These are phyloP conservation scores for Suhomyces sp. DNA, from an alignment of 805 yeast species.

Conservation along the genomic window DNA sequence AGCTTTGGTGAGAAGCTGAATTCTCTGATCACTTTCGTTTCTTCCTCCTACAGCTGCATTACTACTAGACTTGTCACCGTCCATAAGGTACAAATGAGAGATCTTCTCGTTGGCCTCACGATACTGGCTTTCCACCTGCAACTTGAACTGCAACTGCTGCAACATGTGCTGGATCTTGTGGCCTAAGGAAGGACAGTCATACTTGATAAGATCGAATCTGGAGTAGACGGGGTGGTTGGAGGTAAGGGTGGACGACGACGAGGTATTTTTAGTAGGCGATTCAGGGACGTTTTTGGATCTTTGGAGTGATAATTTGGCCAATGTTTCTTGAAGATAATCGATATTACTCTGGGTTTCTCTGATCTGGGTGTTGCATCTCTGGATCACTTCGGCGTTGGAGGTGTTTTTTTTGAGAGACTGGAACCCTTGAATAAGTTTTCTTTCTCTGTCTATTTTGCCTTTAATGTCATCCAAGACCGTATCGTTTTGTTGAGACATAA, in stretches of 20 bases:
- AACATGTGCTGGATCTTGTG: conserved; percentile 94
- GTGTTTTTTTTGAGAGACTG: conserved; percentile 76
- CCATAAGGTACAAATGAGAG: conserved; percentile 78
- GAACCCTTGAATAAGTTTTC: conserved; percentile 84
- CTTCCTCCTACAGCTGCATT: conserved; percentile 89
- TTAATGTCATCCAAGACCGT: conserved; percentile 61
- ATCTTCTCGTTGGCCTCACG: conserved; percentile 89
- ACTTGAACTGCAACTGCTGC: conserved; percentile 88
- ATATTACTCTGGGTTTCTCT: conserved; percentile 90
- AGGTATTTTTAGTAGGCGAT: conserved; percentile 9
- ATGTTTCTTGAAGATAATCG: conserved; percentile 77
- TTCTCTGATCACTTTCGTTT: conserved; percentile 78
- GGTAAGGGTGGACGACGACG: not conserved
- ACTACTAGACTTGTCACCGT: conserved; percentile 83
- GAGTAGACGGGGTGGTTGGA: conserved; percentile 43
- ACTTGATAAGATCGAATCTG: conserved; percentile 77
- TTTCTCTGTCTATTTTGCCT: conserved; percentile 84
- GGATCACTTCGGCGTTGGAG: conserved; percentile 76
- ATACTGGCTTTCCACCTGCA: conserved; percentile 92
- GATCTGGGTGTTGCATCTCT: conserved; percentile 85
- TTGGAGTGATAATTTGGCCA: conserved; percentile 55
- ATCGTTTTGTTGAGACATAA: conserved; percentile 16
- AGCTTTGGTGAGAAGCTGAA: conserved; percentile 78
- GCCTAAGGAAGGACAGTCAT: conserved; percentile 92
- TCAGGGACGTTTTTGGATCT: conserved; percentile 11